Evolutionary conservation across 108 stramenopile genomes (phyloP).

Genomic region (Skeletonema tropicum): DNA sequence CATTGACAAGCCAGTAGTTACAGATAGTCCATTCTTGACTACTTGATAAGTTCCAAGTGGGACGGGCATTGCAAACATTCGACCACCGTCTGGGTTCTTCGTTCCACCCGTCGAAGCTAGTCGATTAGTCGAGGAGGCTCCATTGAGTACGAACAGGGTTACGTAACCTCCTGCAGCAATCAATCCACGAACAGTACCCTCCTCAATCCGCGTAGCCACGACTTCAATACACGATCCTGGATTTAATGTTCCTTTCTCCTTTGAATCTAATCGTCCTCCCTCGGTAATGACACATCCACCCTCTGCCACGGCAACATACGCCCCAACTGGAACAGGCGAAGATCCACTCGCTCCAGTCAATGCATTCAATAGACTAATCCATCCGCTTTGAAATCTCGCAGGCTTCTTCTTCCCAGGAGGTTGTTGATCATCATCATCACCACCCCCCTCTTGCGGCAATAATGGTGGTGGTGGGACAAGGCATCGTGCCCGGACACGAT

Average conservation of each 20-base stretch:
- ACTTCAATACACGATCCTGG: slow-evolving; percentile 44
- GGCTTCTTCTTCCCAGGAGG: background rate
- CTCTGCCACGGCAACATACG: slow-evolving; percentile 40
- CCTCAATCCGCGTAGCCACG: slow-evolving; percentile 41
- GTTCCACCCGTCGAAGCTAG: background rate
- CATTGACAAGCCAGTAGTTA: slow-evolving; percentile 29
- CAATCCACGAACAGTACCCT: slow-evolving; percentile 42
- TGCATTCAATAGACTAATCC: slow-evolving; percentile 47
- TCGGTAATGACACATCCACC: slow-evolving; percentile 42
- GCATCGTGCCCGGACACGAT: slow-evolving; percentile 40
- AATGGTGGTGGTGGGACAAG: slow-evolving; percentile 26
- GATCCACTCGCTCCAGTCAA: slow-evolving; percentile 27
- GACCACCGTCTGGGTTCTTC: slow-evolving; percentile 13
- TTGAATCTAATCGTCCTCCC: slow-evolving; percentile 43
- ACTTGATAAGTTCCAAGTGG: slow-evolving; percentile 45
- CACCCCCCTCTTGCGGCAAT: slow-evolving; percentile 12
- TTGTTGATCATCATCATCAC: background rate
- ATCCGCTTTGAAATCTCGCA: slow-evolving; percentile 31
- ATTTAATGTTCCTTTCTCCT: slow-evolving; percentile 25
- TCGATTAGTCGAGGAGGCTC: slow-evolving; percentile 1
- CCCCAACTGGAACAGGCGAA: slow-evolving; percentile 39
- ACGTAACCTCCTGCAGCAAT: slow-evolving; percentile 38
- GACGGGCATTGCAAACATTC: slow-evolving; percentile 47
- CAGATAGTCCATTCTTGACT: slow-evolving; percentile 22
- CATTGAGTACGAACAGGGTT: slow-evolving; percentile 25